Conservation (phyloP, 1,284 basidiomycete genomes). For the Ganoderma lucidum region DNA sequence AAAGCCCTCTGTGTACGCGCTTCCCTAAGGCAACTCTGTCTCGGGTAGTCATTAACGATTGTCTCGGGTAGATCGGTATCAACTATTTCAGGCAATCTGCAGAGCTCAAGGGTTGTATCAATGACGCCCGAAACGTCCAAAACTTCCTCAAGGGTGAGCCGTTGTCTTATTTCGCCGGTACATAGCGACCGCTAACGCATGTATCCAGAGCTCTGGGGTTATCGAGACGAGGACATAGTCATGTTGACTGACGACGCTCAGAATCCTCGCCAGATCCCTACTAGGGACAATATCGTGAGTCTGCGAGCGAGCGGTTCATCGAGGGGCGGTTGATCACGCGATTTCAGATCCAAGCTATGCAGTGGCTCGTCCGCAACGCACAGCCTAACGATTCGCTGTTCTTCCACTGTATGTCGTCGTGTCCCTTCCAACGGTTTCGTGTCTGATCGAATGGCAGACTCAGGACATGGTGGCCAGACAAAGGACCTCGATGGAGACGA, state of each 20-base stretch:
- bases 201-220: slow-evolving; percentile 66
- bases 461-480: slow-evolving; percentile 86
- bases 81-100: slow-evolving; percentile 78
- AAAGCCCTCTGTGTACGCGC: slow-evolving; percentile 79
- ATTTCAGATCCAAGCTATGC: slow-evolving; percentile 78
- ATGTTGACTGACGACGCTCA: slow-evolving; percentile 81
- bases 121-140: slow-evolving; percentile 84
- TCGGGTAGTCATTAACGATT: not conserved
- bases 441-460: slow-evolving; percentile 52
- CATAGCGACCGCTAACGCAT: slow-evolving; percentile 8
- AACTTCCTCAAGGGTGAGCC: slow-evolving; percentile 73
- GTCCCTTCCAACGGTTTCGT: not conserved
- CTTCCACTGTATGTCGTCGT: slow-evolving; percentile 79
- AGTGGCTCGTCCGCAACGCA: slow-evolving; percentile 88
- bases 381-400: slow-evolving; percentile 88
- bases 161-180: not conserved
- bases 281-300: slow-evolving; percentile 82
- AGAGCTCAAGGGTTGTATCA: slow-evolving; percentile 85
- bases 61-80: slow-evolving; percentile 71
- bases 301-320: not conserved
- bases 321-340: not conserved
- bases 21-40: not conserved
- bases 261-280: slow-evolving; percentile 74
- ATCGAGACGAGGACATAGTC: slow-evolving; percentile 86
- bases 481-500: slow-evolving; percentile 79